A percentile compares a stretch with the other conserved stretches of the same genome.
phyloP scores from a whole-genome alignment of 352 stramenopile species.

The Globisporangium takayamanum region DNA sequence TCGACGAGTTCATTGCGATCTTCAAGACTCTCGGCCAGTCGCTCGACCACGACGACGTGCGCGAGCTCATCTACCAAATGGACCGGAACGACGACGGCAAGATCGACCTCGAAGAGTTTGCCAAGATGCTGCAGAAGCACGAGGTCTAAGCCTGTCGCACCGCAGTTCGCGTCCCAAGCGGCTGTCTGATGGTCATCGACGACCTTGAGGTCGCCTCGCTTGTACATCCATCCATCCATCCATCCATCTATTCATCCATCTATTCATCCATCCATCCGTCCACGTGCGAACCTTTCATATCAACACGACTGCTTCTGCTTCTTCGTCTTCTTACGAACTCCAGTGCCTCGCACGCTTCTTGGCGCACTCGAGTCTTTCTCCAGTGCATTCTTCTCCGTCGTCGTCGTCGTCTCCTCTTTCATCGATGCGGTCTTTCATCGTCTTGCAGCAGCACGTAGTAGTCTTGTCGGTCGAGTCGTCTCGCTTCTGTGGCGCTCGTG shows the following conservation, averaged over 20 bases:
- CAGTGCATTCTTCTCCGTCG: no score
- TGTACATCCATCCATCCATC: conserved; percentile 1
- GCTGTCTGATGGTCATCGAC: background rate
- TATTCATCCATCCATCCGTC: background rate
- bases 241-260: conserved; percentile 1
- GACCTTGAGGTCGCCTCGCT: background rate
- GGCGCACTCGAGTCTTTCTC: no score
- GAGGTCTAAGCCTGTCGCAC: conserved; percentile 21
- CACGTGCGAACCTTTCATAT: conserved; percentile 3
- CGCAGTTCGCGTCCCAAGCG: conserved; percentile 3
- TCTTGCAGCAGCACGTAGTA: conserved; percentile 3
- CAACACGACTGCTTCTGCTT: no score
- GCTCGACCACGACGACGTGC: conserved; percentile 66
- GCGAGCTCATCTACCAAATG: conserved; percentile 71
- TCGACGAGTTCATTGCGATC: conserved; percentile 70
- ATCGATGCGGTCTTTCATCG: no score
- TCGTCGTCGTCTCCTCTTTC: no score
- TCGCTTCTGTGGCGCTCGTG: background rate
- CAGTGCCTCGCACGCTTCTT: no score
- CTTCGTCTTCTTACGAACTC: no score
- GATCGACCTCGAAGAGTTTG: conserved; percentile 70
- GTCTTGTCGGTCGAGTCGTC: conserved; percentile 10
- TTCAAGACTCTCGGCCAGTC: conserved; percentile 64
- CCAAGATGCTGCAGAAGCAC: conserved; percentile 68
- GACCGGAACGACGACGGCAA: conserved; percentile 68